These are phyloP conservation scores for Akanthomyces lecanii DNA, from an alignment of 2,329 filamentous ascomycete species.

Conservation along the genomic window DNA sequence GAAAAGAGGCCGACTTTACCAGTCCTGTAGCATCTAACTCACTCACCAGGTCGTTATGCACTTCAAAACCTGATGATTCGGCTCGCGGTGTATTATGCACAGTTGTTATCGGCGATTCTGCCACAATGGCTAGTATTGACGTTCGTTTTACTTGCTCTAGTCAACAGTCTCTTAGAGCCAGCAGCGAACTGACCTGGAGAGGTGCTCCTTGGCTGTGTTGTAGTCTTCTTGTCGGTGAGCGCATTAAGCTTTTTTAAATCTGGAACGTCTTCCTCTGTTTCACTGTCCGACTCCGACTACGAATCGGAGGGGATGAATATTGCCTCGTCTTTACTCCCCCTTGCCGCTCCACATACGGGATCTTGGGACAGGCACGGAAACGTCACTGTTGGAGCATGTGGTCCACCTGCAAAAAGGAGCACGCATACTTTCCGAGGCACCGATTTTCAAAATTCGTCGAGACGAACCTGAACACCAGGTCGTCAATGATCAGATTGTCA, in stretches of 20 bases:
- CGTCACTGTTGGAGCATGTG: not conserved
- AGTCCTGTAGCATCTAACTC: not conserved
- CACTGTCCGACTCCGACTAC: not conserved
- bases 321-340: not conserved
- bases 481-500: too few relatives aligned
- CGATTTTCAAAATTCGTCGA: too few relatives aligned
- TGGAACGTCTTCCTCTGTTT: not conserved
- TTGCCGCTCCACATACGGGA: not conserved
- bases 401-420: not conserved
- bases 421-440: not conserved
- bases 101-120: not conserved
- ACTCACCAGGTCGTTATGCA: too few relatives aligned
- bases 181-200: not conserved
- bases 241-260: not conserved
- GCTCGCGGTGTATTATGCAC: not conserved
- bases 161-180: not conserved
- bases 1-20: not conserved
- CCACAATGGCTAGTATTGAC: not conserved
- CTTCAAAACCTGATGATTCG: not conserved
- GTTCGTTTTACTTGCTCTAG: not conserved
- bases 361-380: not conserved
- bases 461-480: too few relatives aligned
- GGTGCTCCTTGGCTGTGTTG: not conserved
- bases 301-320: not conserved
- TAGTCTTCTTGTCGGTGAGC: not conserved